Evolutionary conservation across 345 rosid genomes (phyloP).

Genomic region (Kernera saxatilis): DNA sequence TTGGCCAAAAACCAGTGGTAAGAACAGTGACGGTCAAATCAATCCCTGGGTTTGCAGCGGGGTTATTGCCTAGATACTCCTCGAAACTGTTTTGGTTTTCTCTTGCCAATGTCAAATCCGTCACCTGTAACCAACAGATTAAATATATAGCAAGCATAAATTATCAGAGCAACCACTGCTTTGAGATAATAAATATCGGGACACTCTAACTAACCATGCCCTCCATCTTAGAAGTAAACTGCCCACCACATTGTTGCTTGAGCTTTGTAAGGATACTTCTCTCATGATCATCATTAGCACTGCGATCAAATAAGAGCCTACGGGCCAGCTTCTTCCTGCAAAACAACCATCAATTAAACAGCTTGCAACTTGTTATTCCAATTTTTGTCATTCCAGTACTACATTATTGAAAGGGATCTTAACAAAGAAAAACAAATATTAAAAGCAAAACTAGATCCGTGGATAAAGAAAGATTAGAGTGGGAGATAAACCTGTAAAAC

Average conservation of each 20-base stretch:
- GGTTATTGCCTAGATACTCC: constrained; percentile 54
- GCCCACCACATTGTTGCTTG: constrained; percentile 60
- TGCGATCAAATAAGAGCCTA: constrained; percentile 61
- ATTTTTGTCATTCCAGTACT: background rate
- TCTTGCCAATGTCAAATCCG: constrained; percentile 78
- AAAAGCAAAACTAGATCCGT: background rate
- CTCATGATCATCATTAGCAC: constrained; percentile 73
- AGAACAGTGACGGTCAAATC: constrained; percentile 80
- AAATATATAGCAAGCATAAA: background rate
- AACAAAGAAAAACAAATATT: background rate
- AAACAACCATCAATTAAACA: background rate
- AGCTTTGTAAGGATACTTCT: constrained; percentile 71
- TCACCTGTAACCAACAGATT: constrained; percentile 46
- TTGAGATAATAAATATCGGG: background rate
- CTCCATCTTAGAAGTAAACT: constrained; percentile 71
- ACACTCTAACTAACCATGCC: constrained; percentile 54
- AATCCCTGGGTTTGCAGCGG: constrained; percentile 59
- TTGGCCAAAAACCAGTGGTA: constrained; percentile 93
- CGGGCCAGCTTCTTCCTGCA: constrained; percentile 63
- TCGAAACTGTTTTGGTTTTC: constrained; percentile 74
- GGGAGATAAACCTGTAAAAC: constrained; percentile 53
- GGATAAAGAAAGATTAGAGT: background rate
- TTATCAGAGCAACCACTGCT: background rate
- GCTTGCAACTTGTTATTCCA: background rate
- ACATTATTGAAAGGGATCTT: background rate